Conservation (phyloP, 768 basidiomycete species). For the Amanita phalloides region DNA sequence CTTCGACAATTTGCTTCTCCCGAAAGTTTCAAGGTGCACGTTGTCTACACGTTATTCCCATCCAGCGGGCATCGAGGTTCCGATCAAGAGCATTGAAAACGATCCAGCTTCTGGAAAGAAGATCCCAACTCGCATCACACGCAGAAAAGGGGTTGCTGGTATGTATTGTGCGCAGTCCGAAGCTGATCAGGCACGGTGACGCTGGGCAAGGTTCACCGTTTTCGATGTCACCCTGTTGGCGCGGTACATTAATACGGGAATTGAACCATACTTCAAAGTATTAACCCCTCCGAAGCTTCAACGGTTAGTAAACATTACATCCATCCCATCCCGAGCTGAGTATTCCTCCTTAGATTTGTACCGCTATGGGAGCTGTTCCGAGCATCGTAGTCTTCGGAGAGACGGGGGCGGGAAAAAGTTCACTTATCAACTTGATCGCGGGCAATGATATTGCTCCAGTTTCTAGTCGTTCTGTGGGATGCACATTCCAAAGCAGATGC, state of each 20-base stretch:
- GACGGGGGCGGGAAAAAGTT: constrained; percentile 28
- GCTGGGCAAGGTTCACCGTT: background rate
- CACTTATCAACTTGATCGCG: constrained; percentile 30
- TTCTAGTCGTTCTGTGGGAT: constrained; percentile 21
- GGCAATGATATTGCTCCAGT: constrained; percentile 15
- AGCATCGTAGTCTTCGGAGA: constrained; percentile 32
- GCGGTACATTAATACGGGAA: background rate
- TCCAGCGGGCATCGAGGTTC: too few relatives aligned
- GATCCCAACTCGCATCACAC: too few relatives aligned
- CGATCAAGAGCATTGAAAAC: too few relatives aligned
- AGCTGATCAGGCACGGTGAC: too few relatives aligned
- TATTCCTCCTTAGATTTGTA: background rate
- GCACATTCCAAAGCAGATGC: constrained; percentile 21
- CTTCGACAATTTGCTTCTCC: too few relatives aligned
- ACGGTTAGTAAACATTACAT: background rate
- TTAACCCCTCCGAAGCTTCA: too few relatives aligned
- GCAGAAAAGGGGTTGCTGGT: too few relatives aligned
- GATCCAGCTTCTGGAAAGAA: too few relatives aligned
- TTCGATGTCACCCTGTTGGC: background rate
- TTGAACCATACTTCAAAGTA: background rate
- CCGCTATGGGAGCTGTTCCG: background rate
- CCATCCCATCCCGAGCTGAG: background rate
- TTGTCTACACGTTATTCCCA: too few relatives aligned
- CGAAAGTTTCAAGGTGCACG: too few relatives aligned
- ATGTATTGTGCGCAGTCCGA: too few relatives aligned